Conservation (phyloP, 1,284 basidiomycete genomes). For the Exobasidium cylindrosporum region DNA sequence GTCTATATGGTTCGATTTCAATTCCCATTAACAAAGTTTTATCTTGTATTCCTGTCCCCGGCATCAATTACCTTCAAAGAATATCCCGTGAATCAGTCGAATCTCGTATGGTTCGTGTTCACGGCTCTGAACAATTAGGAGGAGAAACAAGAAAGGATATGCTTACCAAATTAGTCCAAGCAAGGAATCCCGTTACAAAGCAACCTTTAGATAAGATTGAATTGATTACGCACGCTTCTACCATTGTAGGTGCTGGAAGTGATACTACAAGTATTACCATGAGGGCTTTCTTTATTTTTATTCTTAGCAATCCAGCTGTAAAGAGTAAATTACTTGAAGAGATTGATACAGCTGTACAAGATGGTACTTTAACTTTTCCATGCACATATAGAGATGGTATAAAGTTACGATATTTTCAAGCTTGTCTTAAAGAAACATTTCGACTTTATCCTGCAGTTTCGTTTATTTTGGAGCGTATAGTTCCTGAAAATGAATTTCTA, state of each 20-base stretch:
- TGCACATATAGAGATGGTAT: constrained; percentile 38
- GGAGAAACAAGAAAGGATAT: not conserved
- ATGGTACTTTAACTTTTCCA: constrained; percentile 30
- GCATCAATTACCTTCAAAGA: too few species aligned
- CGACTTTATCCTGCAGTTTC: constrained; percentile 52
- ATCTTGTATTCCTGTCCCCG: too few species aligned
- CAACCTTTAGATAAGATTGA: not conserved
- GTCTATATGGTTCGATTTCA: not conserved
- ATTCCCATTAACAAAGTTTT: not conserved
- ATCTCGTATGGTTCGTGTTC: too few species aligned
- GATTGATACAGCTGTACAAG: constrained; percentile 33
- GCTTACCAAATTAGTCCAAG: not conserved
- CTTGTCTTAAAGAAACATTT: constrained; percentile 50
- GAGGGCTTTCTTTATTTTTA: constrained; percentile 40
- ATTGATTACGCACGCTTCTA: not conserved
- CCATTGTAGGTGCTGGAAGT: constrained; percentile 13
- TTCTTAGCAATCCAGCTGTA: constrained; percentile 33
- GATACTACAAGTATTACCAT: constrained; percentile 47
- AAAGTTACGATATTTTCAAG: constrained; percentile 42
- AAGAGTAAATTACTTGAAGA: constrained; percentile 39
- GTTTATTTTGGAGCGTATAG: constrained; percentile 41
- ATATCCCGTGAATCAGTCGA: not conserved
- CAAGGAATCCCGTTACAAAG: not conserved
- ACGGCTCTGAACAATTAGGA: not conserved
- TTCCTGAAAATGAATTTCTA: constrained; percentile 39